A percentile compares a stretch with the other conserved stretches of the same genome.
Conservation (phyloP, 2,329 filamentous ascomycete species). For the Aspergillus bombycis region DNA sequence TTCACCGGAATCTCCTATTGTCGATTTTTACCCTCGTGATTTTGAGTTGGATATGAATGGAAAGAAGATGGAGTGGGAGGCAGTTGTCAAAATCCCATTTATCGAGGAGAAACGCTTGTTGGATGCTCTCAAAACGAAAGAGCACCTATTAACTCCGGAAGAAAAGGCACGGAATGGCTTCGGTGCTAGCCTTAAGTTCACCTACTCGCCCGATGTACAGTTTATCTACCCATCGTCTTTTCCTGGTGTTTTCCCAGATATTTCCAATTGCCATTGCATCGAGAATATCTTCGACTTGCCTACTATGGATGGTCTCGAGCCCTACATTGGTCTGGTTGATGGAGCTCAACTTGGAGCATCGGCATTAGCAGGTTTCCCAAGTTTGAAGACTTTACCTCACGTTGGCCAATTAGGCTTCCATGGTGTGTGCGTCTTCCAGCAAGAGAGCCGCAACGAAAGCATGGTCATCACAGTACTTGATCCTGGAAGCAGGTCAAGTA, state of each 20-base stretch:
- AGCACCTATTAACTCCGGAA: conserved; percentile 73
- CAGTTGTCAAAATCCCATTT: conserved; percentile 98
- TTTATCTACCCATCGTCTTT: conserved; percentile 87
- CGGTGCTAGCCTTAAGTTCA: conserved; percentile 90
- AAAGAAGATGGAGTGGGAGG: conserved; percentile 99
- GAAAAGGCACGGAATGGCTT: conserved; percentile 87
- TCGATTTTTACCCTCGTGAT: conserved; percentile 96
- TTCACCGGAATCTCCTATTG: conserved; percentile 83
- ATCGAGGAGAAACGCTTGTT: conserved; percentile 90
- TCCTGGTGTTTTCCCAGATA: conserved; percentile 85
- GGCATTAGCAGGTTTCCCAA: conserved; percentile 93
- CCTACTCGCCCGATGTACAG: conserved; percentile 74
- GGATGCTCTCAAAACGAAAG: conserved; percentile 81
- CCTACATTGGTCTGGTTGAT: conserved; percentile 79
- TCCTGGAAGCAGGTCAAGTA: conserved; percentile 70
- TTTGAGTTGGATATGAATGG: conserved; percentile 99
- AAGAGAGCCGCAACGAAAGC: conserved; percentile 94
- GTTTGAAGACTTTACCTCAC: conserved; percentile 81
- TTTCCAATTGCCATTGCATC: conserved; percentile 83
- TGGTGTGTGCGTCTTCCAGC: conserved; percentile 91
- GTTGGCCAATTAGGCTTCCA: conserved; percentile 81
- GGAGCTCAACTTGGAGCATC: conserved; percentile 79
- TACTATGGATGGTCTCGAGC: conserved; percentile 84
- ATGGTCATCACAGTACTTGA: conserved; percentile 86
- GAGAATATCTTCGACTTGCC: conserved; percentile 97